These are phyloP conservation scores for Torulaspora indica DNA, from an alignment of 805 yeast species.

Conservation along the genomic window DNA sequence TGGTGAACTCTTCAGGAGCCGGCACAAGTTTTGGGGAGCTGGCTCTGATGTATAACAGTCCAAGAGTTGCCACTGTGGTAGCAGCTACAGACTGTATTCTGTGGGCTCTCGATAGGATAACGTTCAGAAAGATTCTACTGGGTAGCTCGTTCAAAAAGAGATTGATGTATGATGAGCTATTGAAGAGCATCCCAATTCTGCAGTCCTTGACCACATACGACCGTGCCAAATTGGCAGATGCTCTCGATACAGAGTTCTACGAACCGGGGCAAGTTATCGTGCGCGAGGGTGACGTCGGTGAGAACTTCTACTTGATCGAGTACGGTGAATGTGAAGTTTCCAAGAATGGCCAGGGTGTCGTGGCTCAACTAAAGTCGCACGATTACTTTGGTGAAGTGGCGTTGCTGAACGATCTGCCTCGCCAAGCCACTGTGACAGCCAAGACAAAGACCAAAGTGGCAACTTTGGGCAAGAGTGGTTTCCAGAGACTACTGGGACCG, in stretches of 20 bases:
- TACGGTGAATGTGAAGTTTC: conserved; percentile 77
- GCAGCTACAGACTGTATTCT: conserved; percentile 67
- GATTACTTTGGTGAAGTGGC: conserved; percentile 98
- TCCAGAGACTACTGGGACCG: conserved; percentile 90
- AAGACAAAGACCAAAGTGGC: conserved; percentile 74
- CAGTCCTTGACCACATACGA: conserved; percentile 69
- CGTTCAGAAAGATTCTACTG: conserved; percentile 84
- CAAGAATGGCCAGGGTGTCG: conserved; percentile 54
- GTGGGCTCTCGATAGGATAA: conserved; percentile 91
- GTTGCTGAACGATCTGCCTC: conserved; percentile 80
- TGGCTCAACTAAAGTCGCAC: conserved; percentile 63
- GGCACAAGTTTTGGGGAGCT: conserved; percentile 95
- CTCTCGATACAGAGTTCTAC: conserved; percentile 72
- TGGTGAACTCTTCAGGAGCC: conserved; percentile 70
- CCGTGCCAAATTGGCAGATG: conserved; percentile 90
- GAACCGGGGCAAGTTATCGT: conserved; percentile 70
- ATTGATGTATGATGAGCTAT: conserved; percentile 80
- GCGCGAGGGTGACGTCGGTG: conserved; percentile 81
- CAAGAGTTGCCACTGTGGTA: conserved; percentile 91
- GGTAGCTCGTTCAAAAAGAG: conserved; percentile 91
- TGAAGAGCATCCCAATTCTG: conserved; percentile 81
- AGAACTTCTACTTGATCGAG: conserved; percentile 68
- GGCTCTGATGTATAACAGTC: conserved; percentile 95
- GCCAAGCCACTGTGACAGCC: conserved; percentile 91
- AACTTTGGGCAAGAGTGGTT: conserved; percentile 87